Evolutionary conservation across 1,139 yeast genomes (phyloP).

Genomic region (Suhomyces guaymorum): DNA sequence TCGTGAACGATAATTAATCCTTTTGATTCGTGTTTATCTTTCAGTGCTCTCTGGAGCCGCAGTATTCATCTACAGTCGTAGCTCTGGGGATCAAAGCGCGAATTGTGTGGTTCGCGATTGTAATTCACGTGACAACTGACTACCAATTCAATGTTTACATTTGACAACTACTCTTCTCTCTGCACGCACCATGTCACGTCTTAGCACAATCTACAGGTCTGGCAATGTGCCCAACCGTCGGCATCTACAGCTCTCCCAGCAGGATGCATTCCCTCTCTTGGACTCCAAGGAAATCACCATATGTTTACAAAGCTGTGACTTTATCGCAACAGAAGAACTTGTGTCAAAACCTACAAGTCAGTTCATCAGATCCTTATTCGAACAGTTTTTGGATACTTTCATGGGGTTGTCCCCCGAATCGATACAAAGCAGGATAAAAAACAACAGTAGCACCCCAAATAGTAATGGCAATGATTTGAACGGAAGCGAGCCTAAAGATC

Average conservation of each 20-base stretch:
- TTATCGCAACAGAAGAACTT: slow-evolving; percentile 62
- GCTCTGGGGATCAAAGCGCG: too few relatives aligned
- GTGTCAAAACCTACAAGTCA: slow-evolving; percentile 65
- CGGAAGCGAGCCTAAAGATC: slow-evolving; percentile 8
- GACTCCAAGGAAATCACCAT: slow-evolving; percentile 63
- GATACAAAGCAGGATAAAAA: slow-evolving; percentile 12
- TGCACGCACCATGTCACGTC: slow-evolving; percentile 25
- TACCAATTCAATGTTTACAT: slow-evolving; percentile 5
- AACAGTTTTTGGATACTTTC: slow-evolving; percentile 71
- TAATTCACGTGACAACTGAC: background rate
- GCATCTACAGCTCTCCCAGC: slow-evolving; percentile 18
- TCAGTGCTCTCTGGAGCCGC: too few relatives aligned
- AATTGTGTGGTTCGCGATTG: too few relatives aligned
- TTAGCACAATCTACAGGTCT: slow-evolving; percentile 28
- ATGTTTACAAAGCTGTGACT: slow-evolving; percentile 65
- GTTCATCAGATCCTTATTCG: slow-evolving; percentile 61
- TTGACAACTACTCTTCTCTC: background rate
- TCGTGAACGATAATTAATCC: background rate
- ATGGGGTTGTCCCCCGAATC: slow-evolving; percentile 42
- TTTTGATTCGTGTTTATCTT: too few relatives aligned
- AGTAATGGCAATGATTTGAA: slow-evolving; percentile 8
- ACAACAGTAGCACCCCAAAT: slow-evolving; percentile 1
- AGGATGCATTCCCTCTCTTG: slow-evolving; percentile 62
- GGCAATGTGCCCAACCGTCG: slow-evolving; percentile 22
- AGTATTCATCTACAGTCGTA: too few relatives aligned